Evolutionary conservation across 2,329 filamentous ascomycete genomes (phyloP), one percentile per base, ranked within the genome.

Genomic region (Neopestalotiopsis sp.): DNA sequence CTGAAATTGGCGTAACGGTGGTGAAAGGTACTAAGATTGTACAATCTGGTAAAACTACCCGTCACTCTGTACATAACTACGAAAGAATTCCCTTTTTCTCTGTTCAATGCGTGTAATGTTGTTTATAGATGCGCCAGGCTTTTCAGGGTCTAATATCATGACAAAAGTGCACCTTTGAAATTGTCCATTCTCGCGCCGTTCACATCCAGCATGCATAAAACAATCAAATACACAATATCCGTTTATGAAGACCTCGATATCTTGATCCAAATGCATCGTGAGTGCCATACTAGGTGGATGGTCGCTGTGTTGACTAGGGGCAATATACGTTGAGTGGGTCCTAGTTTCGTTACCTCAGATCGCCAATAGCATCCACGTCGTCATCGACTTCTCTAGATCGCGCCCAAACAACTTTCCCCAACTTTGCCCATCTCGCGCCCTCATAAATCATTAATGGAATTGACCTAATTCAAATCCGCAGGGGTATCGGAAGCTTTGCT

Each of bases 11-110:
- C 61, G 63, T 67, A 70, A 69, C 67, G 61, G 59, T 65, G 57
- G 49, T 69, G 60, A 56, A 65, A 67, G 40, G 61, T 34, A 40
- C 34, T 59, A 45, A 40, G 57, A 66, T 60, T 70, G 62, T 68
- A 68, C 68, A 68, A 49, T 60, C 61, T 66, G 60, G 68, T 42
- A 67, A 28, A 68, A 67, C 45, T 61, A 67, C 68, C 70, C 68
- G 67, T 72, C 69, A 72, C 68, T 71, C 70, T 74, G 72, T 75
- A 74, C 70, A 74, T 75, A 71, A 67, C 68, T 69, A 67, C 34
- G 34, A 38, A 67, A 67, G 28, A 52, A 45, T 20, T 52, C 45
- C 45, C 45, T 52, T 52, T 62, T 68, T 57, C 67, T 68, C 30
- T 67, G 45, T 66, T 56, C 42, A 32, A 38, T 24, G 58, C n/a